These are phyloP conservation scores for Globisporangium paroecandrum DNA, from an alignment of 352 stramenopile species.

Conservation along the genomic window DNA sequence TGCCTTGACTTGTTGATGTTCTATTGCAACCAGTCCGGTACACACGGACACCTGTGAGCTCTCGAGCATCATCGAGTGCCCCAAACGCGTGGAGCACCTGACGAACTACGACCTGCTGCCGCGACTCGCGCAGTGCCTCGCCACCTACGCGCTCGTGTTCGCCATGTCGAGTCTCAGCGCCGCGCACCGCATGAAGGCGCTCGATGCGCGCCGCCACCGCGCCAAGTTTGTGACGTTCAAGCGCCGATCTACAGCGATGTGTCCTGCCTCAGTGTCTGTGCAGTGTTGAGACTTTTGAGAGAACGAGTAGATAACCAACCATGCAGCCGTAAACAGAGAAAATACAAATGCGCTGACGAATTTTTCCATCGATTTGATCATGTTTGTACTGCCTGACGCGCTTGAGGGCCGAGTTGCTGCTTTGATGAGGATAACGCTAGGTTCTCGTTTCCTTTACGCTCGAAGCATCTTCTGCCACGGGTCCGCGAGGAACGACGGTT, in stretches of 20 bases:
- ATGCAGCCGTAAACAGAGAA: neutral
- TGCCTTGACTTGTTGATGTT: neutral
- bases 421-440: neutral
- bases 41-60: constrained; percentile 30
- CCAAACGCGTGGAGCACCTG: constrained; percentile 24
- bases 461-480: constrained; percentile 34
- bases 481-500: constrained; percentile 66
- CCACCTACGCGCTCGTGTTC: constrained; percentile 39
- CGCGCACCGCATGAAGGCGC: constrained; percentile 36
- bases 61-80: constrained; percentile 40
- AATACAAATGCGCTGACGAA: neutral
- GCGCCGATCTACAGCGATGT: constrained; percentile 13
- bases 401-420: too few relatives aligned
- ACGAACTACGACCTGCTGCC: constrained; percentile 37
- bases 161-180: constrained; percentile 38
- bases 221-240: constrained; percentile 46
- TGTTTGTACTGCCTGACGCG: neutral
- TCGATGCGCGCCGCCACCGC: constrained; percentile 34
- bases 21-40: constrained; percentile 29
- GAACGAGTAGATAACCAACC: neutral
- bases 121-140: constrained; percentile 36
- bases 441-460: neutral
- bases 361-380: neutral
- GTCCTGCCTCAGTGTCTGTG: constrained; percentile 14
- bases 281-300: constrained; percentile 2